Base-by-base conservation (phyloP, 2,329 filamentous ascomycete genomes). In the Hypomyces perniciosus region DNA sequence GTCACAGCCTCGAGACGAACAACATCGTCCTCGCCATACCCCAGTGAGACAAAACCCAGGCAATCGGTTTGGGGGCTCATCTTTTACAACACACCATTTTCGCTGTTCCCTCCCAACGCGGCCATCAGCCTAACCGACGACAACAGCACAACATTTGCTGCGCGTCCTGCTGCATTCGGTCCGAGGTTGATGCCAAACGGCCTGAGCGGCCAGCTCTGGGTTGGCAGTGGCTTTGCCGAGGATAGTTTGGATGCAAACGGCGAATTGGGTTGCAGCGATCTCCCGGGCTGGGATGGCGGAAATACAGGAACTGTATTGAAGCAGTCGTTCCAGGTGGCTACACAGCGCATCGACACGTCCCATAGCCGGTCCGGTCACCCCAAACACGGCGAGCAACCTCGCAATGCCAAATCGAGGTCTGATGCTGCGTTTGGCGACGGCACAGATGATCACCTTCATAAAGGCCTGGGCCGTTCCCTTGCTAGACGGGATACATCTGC, bases 101-200 rank as follows among this genome's bases (percentile, higher is more conserved):
- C 89, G 20, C 82, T 99, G 26, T 99, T 99, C 66, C 91, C 92
- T 4, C 91, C 91, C 4, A 96, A 93, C 57, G 93, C 93, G 44
- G 88, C 95, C 62, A 96, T 99, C 66, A 96, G 89, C 68, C 79
- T 99, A 55, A 96, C 91, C 63, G 90, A 97, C 69, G 93, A 99
- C 70, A 99, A 99, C 69, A 96, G 90, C 59, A 99, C 93, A 9
- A 95, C 95, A 60, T 99, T 99, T 72, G 78, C 95, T 50, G 91
- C 93, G 40, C 80, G 93, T 44, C 93, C 93, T 53, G 93, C 93
- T 48, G 91, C 90, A 37, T 99, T 97, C 71, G 93, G 93, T 1
- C 90, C 93, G 4, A 72, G 80, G 37, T 73, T 99, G 37, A 88
- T 88, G 1, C 68, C 75, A 9, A 82, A 80, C 52, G 92, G 93